Evolutionary conservation across 176 grass and related monocot species (phyloP), one percentile per base, ranked within the genome.

Genomic region (Phragmites australis): DNA sequence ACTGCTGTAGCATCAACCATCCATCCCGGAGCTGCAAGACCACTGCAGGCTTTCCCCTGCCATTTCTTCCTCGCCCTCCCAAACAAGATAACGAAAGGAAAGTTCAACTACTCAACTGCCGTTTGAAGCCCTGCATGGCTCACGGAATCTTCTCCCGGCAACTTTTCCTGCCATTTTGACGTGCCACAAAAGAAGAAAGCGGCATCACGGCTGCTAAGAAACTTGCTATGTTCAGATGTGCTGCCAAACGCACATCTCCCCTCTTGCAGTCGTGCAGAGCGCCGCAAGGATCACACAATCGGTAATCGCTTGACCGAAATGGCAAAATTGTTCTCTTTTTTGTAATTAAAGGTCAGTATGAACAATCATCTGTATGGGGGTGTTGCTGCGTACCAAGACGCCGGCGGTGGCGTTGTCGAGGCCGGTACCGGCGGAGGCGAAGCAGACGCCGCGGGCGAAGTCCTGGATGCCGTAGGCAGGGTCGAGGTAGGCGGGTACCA

Each of bases 391-490:
- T 91, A 98, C 95, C 85, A 98, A 56, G 49, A 93, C 85, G 76
- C 80, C 42, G 30, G 96, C 91, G 64, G 96, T 98, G 86, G 79
- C 67, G 74, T 64, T 89, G 88, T 98, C 96, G 65, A 98, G 96
- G 11, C 96, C 92, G 58, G 90, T 94, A 49, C 96, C 92, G 32
- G 92, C 92, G 59, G 96, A 98, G 67, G 96, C 96, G 74, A 98
- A 98, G 80, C 86, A 89, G 76, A 94, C 96, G 78, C 96, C 96
- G 9, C 37, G 63, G 18, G 96, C 90, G 77, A 98, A 94, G 93
- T 91, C 84, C 9, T 60, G 6, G 25, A 93, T 90, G 50, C 21
- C 46, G 68, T 83, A 83, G 65, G 85, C 60, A 0, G 91, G 88
- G 72, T 93, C 85, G 58, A 93, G 91, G 89, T 93, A 93, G 11